Base-by-base conservation (phyloP, 805 yeast genomes). In the fission yeast (Schizosaccharomyces pombe) region DNA sequence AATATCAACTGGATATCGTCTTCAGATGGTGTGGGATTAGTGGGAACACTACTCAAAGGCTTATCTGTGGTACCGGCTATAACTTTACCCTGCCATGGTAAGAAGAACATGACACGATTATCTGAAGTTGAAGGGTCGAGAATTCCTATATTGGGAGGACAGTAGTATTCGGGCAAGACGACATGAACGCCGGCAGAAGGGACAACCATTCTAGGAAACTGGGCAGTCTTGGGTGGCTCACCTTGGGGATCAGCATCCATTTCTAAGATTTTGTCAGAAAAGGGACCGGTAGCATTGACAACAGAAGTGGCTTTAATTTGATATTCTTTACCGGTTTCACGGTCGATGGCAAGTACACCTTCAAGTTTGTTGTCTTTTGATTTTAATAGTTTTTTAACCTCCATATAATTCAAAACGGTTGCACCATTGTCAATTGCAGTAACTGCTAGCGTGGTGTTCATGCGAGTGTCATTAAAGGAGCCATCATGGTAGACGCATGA, bases 61-160 rank as follows among this genome's bases (percentile, higher is more conserved):
- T 85, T 81, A 70, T 87, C 97, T 55, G 97, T 87, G 57, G 97
- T 87, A 65, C 97, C 97, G 56, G 95, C 95, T 60, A 87, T 73
- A 33, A 87, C 94, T 67, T 86, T 83, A 4, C 95, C 95, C 72
- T 86, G 95, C 96, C 96, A 87, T 61, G 97, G 97, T 67, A 87
- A 73, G 72, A 89, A 87, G 70, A 87, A 87, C 82, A 89, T 83
- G 54, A 87, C 96, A 68, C 97, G 79, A 56, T 96, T 96, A 65
- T 87, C 97, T 33, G 89, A 72, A 52, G 97, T 87, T 51, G 84
- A 75, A 52, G 95, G 94, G 68, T 87, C 96, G 57, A 87, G 73
- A 58, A 87, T 73, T 58, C 97, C 97, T 75, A 85, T 76, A 59
- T 79, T 79, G 64, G 75, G 75, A 54, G 96, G 93, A 67, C 93